Conservation (phyloP, 768 basidiomycete genomes). For the Boletus eberwhitei region DNA sequence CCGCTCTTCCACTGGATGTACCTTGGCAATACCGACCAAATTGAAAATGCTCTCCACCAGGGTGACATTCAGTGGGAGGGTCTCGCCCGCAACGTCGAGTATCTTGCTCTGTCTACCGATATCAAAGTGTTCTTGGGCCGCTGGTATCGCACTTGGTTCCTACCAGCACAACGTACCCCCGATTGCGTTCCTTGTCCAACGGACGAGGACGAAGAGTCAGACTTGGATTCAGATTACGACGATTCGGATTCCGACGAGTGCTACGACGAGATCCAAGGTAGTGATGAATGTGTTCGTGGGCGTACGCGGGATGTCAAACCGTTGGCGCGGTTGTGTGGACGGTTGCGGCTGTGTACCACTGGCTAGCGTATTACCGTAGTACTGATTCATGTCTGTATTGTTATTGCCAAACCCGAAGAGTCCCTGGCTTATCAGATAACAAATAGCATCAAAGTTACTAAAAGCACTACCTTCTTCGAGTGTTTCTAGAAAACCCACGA, state of each 20-base stretch:
- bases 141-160: slow-evolving; percentile 70
- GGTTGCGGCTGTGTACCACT: slow-evolving; percentile 20
- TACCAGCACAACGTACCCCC: slow-evolving; percentile 31
- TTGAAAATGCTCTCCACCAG: slow-evolving; percentile 64
- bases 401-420: background rate
- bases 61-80: slow-evolving; percentile 80
- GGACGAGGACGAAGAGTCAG: slow-evolving; percentile 39
- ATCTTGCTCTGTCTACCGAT: slow-evolving; percentile 70
- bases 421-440: background rate
- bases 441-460: too few relatives aligned
- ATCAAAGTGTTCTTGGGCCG: slow-evolving; percentile 74
- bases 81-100: slow-evolving; percentile 85
- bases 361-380: background rate
- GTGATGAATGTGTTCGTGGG: slow-evolving; percentile 39
- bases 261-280: slow-evolving; percentile 37
- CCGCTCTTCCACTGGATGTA: slow-evolving; percentile 79
- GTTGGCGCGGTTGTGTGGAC: slow-evolving; percentile 32
- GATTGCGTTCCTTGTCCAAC: slow-evolving; percentile 21
- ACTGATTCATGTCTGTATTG: background rate
- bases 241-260: slow-evolving; percentile 22
- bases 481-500: background rate
- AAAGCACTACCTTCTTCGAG: background rate
- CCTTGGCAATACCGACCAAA: slow-evolving; percentile 63
- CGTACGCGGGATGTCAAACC: slow-evolving; percentile 41
- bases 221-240: slow-evolving; percentile 25